Evolutionary conservation across 2,329 filamentous ascomycete species (phyloP), one percentile per base, ranked within the genome.

Genomic region (Pseudogymnoascus sp.): DNA sequence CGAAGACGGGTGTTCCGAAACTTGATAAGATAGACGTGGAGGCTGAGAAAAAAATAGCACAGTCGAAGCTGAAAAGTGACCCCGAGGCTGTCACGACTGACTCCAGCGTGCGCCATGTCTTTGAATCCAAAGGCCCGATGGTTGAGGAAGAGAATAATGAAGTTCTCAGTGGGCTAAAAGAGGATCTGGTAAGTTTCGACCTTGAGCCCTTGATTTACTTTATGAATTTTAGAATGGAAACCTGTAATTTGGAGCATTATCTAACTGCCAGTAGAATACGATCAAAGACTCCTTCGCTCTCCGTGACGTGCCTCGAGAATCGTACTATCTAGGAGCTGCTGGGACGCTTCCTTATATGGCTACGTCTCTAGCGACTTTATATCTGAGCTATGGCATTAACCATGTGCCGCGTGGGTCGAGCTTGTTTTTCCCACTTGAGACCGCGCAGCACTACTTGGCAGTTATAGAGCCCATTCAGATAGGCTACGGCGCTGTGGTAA

Each of bases 381-480:
- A 86, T 72, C 85, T 95, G 39, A 85, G 90, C 2, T 96, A 87
- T 82, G 86, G 94, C 70, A 85, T 96, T 66, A 92, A 91, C 72
- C 85, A 87, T 64, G 77, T 83, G 0, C 80, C 83, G 1, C 76
- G 78, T 6, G 90, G 89, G 33, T 78, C 80, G 12, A 81, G 83
- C 29, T 78, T 88, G 59, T 72, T 92, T 45, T 82, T 94, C 71
- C 84, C 79, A 62, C 66, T 85, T 59, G 84, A 91, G 59, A 87
- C 83, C 2, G 92, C 92, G 2, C 84, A 86, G 64, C 77, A 88
- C 25, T 78, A 91, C 61, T 81, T 97, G 8, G 82, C 87, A 67
- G 74, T 91, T 13, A 79, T 96, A 31, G 92, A 96, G 76, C 92
- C 92, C 10, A 77, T 97, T 60, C 93, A 97, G 75, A 82, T 97